These are phyloP conservation scores for Xylariaceae sp. DNA, from an alignment of 2,329 filamentous ascomycete species.

Conservation along the genomic window DNA sequence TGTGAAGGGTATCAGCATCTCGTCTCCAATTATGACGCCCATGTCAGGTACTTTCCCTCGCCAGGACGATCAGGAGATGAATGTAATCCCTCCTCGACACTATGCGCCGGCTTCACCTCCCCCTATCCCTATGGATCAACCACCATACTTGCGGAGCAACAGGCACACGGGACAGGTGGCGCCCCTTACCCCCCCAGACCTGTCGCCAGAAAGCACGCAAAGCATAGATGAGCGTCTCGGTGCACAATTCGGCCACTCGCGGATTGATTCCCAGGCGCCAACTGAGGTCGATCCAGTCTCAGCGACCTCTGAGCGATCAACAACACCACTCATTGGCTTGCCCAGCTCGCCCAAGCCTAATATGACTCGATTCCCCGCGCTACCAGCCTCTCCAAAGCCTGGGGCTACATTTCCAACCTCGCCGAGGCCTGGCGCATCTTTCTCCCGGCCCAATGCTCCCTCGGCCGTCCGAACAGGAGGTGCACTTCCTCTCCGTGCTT, in stretches of 20 bases:
- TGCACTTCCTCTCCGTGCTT: slow-evolving; percentile 65
- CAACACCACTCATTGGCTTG: slow-evolving; percentile 59
- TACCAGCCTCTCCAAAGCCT: slow-evolving; percentile 47
- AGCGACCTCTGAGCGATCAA: slow-evolving; percentile 59
- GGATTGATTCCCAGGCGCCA: slow-evolving; percentile 48
- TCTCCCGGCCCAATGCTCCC: slow-evolving; percentile 57
- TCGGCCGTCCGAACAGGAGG: slow-evolving; percentile 64
- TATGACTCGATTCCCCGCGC: slow-evolving; percentile 44
- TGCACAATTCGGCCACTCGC: slow-evolving; percentile 47
- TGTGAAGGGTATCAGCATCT: slow-evolving; percentile 62
- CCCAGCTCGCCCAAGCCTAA: slow-evolving; percentile 53
- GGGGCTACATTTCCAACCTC: slow-evolving; percentile 47
- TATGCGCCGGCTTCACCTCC: slow-evolving; percentile 65
- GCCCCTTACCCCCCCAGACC: slow-evolving; percentile 54
- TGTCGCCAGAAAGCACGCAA: slow-evolving; percentile 54
- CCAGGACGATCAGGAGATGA: slow-evolving; percentile 63
- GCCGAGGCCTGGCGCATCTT: slow-evolving; percentile 58
- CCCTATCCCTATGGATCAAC: slow-evolving; percentile 58
- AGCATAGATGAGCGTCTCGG: slow-evolving; percentile 66
- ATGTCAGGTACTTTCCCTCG: slow-evolving; percentile 65
- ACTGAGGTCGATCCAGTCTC: slow-evolving; percentile 58
- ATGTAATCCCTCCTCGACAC: slow-evolving; percentile 61
- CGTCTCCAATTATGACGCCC: slow-evolving; percentile 70
- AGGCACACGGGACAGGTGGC: slow-evolving; percentile 45
- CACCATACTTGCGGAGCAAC: slow-evolving; percentile 44